Evolutionary conservation across 345 rosid species (phyloP).

Genomic region (Garcia nutans): DNA sequence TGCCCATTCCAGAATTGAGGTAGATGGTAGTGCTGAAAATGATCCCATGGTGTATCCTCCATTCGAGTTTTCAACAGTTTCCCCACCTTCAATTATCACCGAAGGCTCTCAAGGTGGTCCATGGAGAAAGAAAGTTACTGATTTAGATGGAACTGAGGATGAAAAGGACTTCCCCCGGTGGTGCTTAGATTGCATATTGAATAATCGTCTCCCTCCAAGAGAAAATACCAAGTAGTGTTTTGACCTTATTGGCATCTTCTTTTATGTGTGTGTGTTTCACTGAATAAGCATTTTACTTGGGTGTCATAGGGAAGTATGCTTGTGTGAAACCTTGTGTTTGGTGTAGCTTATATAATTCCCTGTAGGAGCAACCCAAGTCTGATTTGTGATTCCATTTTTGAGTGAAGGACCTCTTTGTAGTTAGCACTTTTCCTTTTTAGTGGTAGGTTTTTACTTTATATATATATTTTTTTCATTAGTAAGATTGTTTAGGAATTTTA

Average conservation of each 20-base stretch:
- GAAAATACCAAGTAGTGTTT: slow-evolving; percentile 81
- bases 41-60: slow-evolving; percentile 89
- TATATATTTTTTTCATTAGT: too few relatives aligned
- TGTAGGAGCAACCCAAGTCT: too few relatives aligned
- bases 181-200: slow-evolving; percentile 88
- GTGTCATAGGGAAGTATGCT: neutral
- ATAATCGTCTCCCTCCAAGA: slow-evolving; percentile 86
- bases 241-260: slow-evolving; percentile 3
- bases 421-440: too few relatives aligned
- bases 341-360: too few relatives aligned
- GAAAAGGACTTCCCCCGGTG: slow-evolving; percentile 96
- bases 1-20: slow-evolving; percentile 61
- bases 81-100: slow-evolving; percentile 89
- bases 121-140: slow-evolving; percentile 94
- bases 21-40: slow-evolving; percentile 65
- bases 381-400: too few relatives aligned
- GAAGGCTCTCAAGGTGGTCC: slow-evolving; percentile 99
- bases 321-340: neutral
- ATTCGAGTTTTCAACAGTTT: slow-evolving; percentile 72
- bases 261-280: neutral
- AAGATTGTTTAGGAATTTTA: too few relatives aligned
- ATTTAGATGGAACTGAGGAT: slow-evolving; percentile 85
- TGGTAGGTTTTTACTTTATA: too few relatives aligned
- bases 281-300: neutral
- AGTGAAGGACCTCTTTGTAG: too few relatives aligned